phyloP scores from a whole-genome alignment of 345 rosid species.

The Euphorbia pulcherrima region DNA sequence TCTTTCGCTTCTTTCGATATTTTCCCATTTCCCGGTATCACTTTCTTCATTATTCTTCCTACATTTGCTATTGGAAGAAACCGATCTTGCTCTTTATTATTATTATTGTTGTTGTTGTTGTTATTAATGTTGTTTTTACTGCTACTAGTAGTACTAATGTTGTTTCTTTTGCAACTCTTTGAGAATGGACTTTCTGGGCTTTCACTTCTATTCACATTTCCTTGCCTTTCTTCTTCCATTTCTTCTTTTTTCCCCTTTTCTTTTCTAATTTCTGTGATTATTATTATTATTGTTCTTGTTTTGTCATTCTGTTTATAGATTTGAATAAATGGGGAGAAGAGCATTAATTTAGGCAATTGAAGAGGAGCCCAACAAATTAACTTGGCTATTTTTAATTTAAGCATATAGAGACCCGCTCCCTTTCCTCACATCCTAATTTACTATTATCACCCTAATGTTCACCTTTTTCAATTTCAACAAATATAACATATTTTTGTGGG shows the following conservation, averaged over 20 bases:
- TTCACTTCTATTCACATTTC: conserved; percentile 21
- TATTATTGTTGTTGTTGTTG: conserved; percentile 17
- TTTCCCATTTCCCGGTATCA: conserved; percentile 16
- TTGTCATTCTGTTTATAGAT: conserved; percentile 12
- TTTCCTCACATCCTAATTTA: not conserved
- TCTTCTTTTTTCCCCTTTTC: not conserved
- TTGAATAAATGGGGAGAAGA: conserved; percentile 30
- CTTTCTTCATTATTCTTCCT: conserved; percentile 23
- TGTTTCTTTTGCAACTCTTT: conserved; percentile 19
- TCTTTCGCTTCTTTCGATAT: conserved; percentile 24
- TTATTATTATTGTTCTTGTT: conserved; percentile 4
- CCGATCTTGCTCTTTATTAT: conserved; percentile 23
- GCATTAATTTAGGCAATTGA: conserved; percentile 43
- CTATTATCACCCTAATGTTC: too few relatives aligned
- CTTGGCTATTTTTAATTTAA: conserved; percentile 20
- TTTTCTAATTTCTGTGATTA: conserved; percentile 8
- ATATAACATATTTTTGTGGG: too few relatives aligned
- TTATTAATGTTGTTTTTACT: conserved; percentile 13
- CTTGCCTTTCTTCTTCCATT: conserved; percentile 59
- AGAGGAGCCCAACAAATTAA: conserved; percentile 18
- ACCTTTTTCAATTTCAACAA: too few relatives aligned
- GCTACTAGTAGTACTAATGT: too few relatives aligned
- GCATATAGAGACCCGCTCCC: conserved; percentile 35
- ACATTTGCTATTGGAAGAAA: conserved; percentile 23
- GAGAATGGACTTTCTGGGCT: conserved; percentile 55